Conservation (phyloP, 2,329 filamentous ascomycete genomes). For the Fusarium miscanthi region DNA sequence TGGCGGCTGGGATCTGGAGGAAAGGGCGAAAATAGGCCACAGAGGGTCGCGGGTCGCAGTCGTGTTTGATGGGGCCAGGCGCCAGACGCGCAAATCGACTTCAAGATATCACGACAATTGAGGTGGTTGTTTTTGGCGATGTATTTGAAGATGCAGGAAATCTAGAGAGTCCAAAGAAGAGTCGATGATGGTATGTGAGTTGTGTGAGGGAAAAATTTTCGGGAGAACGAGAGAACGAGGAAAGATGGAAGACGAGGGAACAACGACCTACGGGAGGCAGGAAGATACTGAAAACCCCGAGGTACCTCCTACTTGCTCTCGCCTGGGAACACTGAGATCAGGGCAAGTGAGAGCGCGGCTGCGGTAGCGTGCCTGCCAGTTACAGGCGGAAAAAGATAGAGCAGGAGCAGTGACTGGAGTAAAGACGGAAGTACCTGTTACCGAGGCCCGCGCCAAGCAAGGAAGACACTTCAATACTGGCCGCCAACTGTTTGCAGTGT, state of each 20-base stretch:
- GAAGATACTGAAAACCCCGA: slow-evolving; percentile 27
- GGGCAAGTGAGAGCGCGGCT: slow-evolving; percentile 30
- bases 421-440: slow-evolving; percentile 44
- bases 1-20: slow-evolving; percentile 46
- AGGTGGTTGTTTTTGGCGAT: slow-evolving; percentile 10
- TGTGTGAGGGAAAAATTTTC: slow-evolving; percentile 38
- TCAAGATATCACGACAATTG: slow-evolving; percentile 33
- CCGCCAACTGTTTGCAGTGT: slow-evolving; percentile 44
- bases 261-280: slow-evolving; percentile 27
- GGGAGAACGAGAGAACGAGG: slow-evolving; percentile 36
- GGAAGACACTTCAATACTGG: slow-evolving; percentile 39
- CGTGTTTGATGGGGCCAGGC: slow-evolving; percentile 46
- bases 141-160: slow-evolving; percentile 13
- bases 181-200: slow-evolving; percentile 38
- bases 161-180: slow-evolving; percentile 22
- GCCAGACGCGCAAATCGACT: slow-evolving; percentile 45
- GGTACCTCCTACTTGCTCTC: slow-evolving; percentile 31
- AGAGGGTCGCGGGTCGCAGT: slow-evolving; percentile 43
- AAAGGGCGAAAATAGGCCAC: slow-evolving; percentile 39
- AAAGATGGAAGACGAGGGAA: slow-evolving; percentile 41
- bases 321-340: slow-evolving; percentile 19
- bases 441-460: slow-evolving; percentile 39
- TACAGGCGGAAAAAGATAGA: slow-evolving; percentile 38
- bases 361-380: slow-evolving; percentile 29
- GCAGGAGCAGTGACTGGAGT: slow-evolving; percentile 31